Conservation (phyloP, 768 basidiomycete genomes). For the Collybia sp. region DNA sequence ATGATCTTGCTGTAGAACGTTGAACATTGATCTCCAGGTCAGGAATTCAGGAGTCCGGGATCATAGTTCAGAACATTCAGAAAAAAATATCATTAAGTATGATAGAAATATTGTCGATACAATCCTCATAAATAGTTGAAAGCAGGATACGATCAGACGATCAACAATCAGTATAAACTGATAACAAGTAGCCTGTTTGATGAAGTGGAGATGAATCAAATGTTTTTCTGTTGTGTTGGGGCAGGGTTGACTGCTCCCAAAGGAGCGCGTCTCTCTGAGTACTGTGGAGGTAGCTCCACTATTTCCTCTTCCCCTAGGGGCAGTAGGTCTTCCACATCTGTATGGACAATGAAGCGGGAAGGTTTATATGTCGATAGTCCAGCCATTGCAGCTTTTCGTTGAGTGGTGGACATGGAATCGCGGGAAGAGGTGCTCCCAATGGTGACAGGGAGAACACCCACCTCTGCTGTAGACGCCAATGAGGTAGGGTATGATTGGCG, state of each 20-base stretch:
- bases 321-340: slow-evolving; percentile 54
- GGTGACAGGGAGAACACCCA: slow-evolving; percentile 14
- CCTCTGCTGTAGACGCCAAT: not conserved
- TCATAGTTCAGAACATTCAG: too few species aligned
- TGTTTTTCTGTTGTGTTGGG: too few species aligned
- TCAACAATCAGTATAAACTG: slow-evolving; percentile 6
- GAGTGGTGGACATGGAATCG: slow-evolving; percentile 30
- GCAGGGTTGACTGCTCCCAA: not conserved
- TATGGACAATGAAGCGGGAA: slow-evolving; percentile 62
- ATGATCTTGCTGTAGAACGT: too few species aligned
- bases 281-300: slow-evolving; percentile 75
- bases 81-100: too few species aligned
- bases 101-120: too few species aligned
- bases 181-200: too few species aligned
- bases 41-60: too few species aligned
- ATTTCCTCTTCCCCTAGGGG: slow-evolving; percentile 42
- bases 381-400: slow-evolving; percentile 55
- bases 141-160: too few species aligned
- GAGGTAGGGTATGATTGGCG: slow-evolving; percentile 8
- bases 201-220: too few species aligned
- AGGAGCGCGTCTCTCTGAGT: slow-evolving; percentile 45
- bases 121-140: too few species aligned
- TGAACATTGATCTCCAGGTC: too few species aligned
- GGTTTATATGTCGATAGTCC: slow-evolving; percentile 35
- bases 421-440: slow-evolving; percentile 14